Percentiles rank a stretch among this genome's conserved stretches.
Evolutionary conservation across 2,329 filamentous ascomycete species (phyloP).

Genomic region (Didymellaceae sp.): DNA sequence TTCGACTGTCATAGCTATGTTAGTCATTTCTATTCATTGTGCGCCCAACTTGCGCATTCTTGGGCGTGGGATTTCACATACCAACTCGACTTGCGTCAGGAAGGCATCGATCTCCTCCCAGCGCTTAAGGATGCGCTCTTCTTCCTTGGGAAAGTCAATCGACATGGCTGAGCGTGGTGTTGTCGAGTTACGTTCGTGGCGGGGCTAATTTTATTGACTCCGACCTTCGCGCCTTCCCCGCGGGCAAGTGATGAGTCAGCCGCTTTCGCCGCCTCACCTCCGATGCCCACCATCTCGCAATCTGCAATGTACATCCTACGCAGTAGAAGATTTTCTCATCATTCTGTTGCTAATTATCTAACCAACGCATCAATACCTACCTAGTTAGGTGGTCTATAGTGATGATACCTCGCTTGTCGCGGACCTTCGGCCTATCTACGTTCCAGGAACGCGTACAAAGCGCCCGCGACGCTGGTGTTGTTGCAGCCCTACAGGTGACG

Average conservation of each 20-base stretch:
- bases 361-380: no score
- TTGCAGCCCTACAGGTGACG: no score
- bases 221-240: conserved; percentile 18
- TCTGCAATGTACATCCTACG: background rate
- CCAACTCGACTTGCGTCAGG: conserved; percentile 81
- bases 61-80: conserved; percentile 21
- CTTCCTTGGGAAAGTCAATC: conserved; percentile 91
- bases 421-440: no score
- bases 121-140: conserved; percentile 80
- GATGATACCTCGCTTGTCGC: no score
- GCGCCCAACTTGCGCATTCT: background rate
- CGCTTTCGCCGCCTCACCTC: conserved; percentile 10
- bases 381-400: no score
- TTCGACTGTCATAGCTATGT: conserved; percentile 60
- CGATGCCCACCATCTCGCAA: background rate
- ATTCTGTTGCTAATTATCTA: no score
- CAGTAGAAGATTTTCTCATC: no score
- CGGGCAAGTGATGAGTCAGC: conserved; percentile 15
- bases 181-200: conserved; percentile 26
- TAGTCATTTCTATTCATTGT: conserved; percentile 1
- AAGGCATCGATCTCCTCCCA: conserved; percentile 96
- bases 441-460: no score
- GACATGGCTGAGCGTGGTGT: conserved; percentile 63
- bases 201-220: conserved; percentile 32
- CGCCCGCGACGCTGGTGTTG: no score